Conservation (phyloP, 768 basidiomycete species). For the Leccinum boreale region DNA sequence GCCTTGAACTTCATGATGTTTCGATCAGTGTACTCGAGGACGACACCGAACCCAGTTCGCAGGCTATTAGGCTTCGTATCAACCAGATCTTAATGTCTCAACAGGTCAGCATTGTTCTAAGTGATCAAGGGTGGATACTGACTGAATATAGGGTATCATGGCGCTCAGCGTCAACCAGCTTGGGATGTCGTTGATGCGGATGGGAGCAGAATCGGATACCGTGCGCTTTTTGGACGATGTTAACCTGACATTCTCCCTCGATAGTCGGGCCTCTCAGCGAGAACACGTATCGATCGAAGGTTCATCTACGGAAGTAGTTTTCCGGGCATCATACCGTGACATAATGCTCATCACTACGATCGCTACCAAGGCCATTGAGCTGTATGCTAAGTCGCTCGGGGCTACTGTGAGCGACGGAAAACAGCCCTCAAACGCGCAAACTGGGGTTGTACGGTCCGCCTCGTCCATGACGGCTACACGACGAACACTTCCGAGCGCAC, state of each 20-base stretch:
- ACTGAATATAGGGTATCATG: conserved; percentile 61
- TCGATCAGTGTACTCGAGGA: conserved; percentile 87
- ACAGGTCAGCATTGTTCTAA: conserved; percentile 56
- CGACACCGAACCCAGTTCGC: conserved; percentile 72
- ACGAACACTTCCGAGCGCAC: conserved; percentile 34
- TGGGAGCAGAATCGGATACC: conserved; percentile 79
- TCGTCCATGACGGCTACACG: conserved; percentile 5
- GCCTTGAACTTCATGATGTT: conserved; percentile 87
- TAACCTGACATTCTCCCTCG: conserved; percentile 82
- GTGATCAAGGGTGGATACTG: conserved; percentile 4
- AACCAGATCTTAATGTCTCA: conserved; percentile 85
- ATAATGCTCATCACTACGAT: conserved; percentile 86
- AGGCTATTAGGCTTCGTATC: conserved; percentile 84
- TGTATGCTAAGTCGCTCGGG: conserved; percentile 52
- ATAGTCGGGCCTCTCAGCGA: conserved; percentile 68
- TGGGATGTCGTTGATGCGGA: conserved; percentile 91
- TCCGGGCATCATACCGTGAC: conserved; percentile 94
- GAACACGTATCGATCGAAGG: conserved; percentile 83
- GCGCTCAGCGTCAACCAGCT: conserved; percentile 77
- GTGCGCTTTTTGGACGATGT: conserved; percentile 93
- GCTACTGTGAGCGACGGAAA: conserved; percentile 5
- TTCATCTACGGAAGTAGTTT: conserved; percentile 76
- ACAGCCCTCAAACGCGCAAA: conserved; percentile 8
- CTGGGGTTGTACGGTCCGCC: background rate
- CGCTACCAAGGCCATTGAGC: conserved; percentile 78